A percentile compares a stretch with the other conserved stretches of the same genome.
Evolutionary conservation across 495 filamentous ascomycete genomes (phyloP).

Genomic region (Penicillium longicatenatum): DNA sequence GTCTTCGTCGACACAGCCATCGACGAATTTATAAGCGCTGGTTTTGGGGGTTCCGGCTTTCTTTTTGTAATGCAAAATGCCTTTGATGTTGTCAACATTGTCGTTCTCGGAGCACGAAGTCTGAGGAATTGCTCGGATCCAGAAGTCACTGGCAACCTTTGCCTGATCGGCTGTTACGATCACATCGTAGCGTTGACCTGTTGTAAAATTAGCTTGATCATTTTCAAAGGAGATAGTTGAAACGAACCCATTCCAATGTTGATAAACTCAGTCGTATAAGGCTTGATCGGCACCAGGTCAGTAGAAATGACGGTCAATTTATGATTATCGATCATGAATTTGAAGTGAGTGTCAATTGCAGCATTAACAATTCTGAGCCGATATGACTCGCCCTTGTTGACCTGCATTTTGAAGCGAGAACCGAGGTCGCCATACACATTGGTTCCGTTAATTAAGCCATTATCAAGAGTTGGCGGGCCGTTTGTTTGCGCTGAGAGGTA

Average conservation of each 20-base stretch:
- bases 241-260: constrained; percentile 57
- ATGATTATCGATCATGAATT: constrained; percentile 53
- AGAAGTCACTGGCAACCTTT: constrained; percentile 53
- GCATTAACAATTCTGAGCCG: constrained; percentile 51
- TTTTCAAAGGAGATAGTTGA: not conserved
- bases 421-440: constrained; percentile 46
- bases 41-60: constrained; percentile 21
- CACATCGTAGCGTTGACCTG: constrained; percentile 68
- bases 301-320: constrained; percentile 46
- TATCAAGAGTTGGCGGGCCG: constrained; percentile 38
- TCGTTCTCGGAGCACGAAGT: constrained; percentile 43
- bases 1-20: constrained; percentile 16
- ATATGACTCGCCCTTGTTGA: constrained; percentile 46
- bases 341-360: constrained; percentile 38
- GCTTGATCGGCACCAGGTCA: constrained; percentile 52
- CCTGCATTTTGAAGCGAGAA: constrained; percentile 38
- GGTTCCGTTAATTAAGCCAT: constrained; percentile 55
- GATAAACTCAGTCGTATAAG: constrained; percentile 47
- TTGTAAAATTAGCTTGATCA: constrained; percentile 25
- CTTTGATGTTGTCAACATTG: constrained; percentile 51
- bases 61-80: constrained; percentile 57
- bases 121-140: constrained; percentile 65
- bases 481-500: constrained; percentile 10
- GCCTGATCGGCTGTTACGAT: constrained; percentile 62
- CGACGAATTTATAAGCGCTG: constrained; percentile 5